phyloP scores from a whole-genome alignment of 1,284 basidiomycete genomes.

The Mrakiaceae sp. region DNA sequence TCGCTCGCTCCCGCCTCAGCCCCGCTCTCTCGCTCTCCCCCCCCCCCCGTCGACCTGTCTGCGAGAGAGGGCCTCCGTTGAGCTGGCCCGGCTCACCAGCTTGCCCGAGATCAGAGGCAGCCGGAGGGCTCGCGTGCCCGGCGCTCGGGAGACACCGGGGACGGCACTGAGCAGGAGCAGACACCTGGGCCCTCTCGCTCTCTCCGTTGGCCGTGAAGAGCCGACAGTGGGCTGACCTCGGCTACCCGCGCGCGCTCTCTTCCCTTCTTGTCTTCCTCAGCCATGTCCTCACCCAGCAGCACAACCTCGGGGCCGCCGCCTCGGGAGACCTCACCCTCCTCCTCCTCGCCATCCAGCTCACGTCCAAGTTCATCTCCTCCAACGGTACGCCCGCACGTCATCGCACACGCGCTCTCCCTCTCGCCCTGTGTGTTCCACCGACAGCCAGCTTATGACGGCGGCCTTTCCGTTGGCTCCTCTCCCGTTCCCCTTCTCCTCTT shows the following conservation, averaged over 20 bases:
- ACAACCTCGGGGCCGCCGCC: constrained; percentile 62
- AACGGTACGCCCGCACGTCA: constrained; percentile 42
- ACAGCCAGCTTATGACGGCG: no score
- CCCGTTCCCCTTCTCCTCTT: background rate
- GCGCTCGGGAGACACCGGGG: background rate
- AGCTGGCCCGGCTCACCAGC: no score
- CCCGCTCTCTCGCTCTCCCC: no score
- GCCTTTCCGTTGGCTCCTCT: background rate
- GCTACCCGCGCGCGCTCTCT: background rate
- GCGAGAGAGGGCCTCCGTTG: no score
- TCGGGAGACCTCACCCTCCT: constrained; percentile 91
- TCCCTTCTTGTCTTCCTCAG: constrained; percentile 26
- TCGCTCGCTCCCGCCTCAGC: no score
- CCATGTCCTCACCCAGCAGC: constrained; percentile 74
- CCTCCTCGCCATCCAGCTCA: constrained; percentile 81
- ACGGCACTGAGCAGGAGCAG: background rate
- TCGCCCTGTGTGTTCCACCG: no score
- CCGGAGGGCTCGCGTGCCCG: background rate
- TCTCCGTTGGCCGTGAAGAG: background rate
- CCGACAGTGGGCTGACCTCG: no score
- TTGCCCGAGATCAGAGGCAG: background rate
- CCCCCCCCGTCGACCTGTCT: no score
- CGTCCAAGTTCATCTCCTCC: constrained; percentile 82
- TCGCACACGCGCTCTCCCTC: no score
- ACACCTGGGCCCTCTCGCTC: background rate